These are phyloP conservation scores for Epichloe baconii DNA, from an alignment of 2,329 filamentous ascomycete species.

Conservation along the genomic window DNA sequence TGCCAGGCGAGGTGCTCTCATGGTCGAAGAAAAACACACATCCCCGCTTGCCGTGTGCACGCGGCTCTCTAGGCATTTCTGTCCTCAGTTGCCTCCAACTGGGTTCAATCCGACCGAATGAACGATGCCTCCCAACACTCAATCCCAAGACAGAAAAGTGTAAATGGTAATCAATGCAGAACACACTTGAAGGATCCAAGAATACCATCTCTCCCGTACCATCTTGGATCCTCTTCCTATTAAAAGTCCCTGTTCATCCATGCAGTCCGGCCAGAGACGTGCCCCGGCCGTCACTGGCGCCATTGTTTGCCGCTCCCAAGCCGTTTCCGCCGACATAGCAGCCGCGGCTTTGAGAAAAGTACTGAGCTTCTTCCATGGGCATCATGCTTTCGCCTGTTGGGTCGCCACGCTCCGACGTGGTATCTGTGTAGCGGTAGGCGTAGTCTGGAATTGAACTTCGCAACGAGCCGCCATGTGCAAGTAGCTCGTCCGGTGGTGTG, in stretches of 20 bases:
- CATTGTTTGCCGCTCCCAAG: neutral
- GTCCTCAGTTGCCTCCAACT: neutral
- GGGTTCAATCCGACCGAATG: neutral
- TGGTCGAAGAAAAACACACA: neutral
- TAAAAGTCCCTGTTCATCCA: neutral
- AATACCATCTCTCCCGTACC: neutral
- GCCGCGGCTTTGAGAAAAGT: neutral
- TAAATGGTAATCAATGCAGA: conserved; percentile 1
- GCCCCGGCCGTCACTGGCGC: neutral
- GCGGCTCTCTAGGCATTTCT: neutral
- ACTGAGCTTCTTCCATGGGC: conserved; percentile 3
- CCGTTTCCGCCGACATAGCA: neutral
- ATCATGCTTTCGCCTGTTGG: neutral
- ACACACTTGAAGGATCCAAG: conserved; percentile 3
- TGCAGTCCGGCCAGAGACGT: neutral
- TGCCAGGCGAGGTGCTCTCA: too few species aligned
- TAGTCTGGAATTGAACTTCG: conserved; percentile 12
- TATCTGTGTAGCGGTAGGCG: conserved; percentile 20
- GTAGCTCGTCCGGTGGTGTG: conserved; percentile 5
- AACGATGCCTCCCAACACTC: neutral
- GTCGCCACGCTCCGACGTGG: conserved; percentile 1
- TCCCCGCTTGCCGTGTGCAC: neutral
- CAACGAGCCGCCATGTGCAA: conserved; percentile 8
- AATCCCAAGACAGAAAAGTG: neutral
- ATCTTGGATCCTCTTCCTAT: neutral